phyloP scores from a whole-genome alignment of 2,329 filamentous ascomycete genomes.

The Fusarium sublunatum region DNA sequence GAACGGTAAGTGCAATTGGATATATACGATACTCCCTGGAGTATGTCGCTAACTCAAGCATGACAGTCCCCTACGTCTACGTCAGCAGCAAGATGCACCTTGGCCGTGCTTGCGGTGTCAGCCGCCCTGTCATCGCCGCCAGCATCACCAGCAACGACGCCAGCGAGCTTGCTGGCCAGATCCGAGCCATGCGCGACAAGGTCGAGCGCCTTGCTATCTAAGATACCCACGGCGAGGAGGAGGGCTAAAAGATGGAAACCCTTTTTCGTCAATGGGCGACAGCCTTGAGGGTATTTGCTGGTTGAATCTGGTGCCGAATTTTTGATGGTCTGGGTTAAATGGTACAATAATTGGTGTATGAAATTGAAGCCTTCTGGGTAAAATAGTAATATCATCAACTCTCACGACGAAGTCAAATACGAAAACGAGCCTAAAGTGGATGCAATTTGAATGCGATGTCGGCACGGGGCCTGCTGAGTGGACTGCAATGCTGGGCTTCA shows the following conservation, averaged over 20 bases:
- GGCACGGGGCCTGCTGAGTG: constrained; percentile 30
- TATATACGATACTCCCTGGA: not conserved
- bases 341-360: constrained; percentile 35
- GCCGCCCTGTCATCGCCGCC: constrained; percentile 85
- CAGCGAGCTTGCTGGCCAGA: constrained; percentile 87
- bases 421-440: constrained; percentile 39
- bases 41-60: constrained; percentile 23
- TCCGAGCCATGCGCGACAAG: constrained; percentile 90
- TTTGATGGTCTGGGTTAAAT: constrained; percentile 23
- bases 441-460: constrained; percentile 42
- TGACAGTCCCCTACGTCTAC: constrained; percentile 68
- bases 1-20: constrained; percentile 55
- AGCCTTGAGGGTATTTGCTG: constrained; percentile 4
- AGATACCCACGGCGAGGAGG: constrained; percentile 47
- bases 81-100: constrained; percentile 84
- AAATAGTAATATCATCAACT: constrained; percentile 43
- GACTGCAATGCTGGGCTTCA: constrained; percentile 11
- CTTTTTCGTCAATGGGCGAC: constrained; percentile 23
- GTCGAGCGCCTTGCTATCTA: constrained; percentile 96
- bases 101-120: constrained; percentile 90
- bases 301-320: constrained; percentile 26
- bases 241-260: constrained; percentile 30
- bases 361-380: constrained; percentile 22
- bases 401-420: constrained; percentile 33
- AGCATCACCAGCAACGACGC: constrained; percentile 94